Evolutionary conservation across 1,284 basidiomycete genomes (phyloP).

Genomic region (Bjerkandera adusta): DNA sequence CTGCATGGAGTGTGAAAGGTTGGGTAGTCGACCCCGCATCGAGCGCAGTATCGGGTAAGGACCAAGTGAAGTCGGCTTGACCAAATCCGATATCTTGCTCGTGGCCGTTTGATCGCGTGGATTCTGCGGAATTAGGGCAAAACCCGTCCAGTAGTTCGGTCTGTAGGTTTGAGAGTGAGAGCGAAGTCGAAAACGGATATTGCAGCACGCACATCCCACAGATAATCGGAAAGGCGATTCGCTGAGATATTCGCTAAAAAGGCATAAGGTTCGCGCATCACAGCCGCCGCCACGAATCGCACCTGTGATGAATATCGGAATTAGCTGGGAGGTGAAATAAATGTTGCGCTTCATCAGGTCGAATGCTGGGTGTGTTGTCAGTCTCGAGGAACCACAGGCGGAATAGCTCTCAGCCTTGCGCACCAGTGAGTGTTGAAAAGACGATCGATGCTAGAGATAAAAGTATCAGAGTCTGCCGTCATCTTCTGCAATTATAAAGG

Average conservation of each 20-base stretch:
- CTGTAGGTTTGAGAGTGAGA: too few relatives aligned
- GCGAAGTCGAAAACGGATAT: not conserved
- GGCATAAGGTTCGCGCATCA: too few relatives aligned
- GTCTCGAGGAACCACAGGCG: not conserved
- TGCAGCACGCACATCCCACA: constrained; percentile 33
- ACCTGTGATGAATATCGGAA: constrained; percentile 16
- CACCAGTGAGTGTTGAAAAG: constrained; percentile 9
- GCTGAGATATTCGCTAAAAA: constrained; percentile 45
- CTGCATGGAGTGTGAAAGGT: constrained; percentile 47
- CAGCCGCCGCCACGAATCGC: constrained; percentile 33
- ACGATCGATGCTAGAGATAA: constrained; percentile 6
- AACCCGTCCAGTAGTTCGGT: constrained; percentile 51
- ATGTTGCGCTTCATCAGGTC: not conserved
- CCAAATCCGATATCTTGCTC: constrained; percentile 35
- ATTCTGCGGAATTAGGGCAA: constrained; percentile 31
- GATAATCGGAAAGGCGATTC: constrained; percentile 50
- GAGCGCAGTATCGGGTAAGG: constrained; percentile 24
- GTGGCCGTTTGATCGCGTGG: not conserved
- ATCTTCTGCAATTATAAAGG: too few relatives aligned
- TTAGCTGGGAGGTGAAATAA: not conserved
- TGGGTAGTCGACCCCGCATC: constrained; percentile 27
- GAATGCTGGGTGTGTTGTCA: not conserved
- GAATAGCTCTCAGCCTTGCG: not conserved
- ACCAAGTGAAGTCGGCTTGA: constrained; percentile 43
- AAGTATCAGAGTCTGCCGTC: too few relatives aligned